Base-by-base conservation (phyloP, 345 rosid genomes). In the Rhodamnia argentea region DNA sequence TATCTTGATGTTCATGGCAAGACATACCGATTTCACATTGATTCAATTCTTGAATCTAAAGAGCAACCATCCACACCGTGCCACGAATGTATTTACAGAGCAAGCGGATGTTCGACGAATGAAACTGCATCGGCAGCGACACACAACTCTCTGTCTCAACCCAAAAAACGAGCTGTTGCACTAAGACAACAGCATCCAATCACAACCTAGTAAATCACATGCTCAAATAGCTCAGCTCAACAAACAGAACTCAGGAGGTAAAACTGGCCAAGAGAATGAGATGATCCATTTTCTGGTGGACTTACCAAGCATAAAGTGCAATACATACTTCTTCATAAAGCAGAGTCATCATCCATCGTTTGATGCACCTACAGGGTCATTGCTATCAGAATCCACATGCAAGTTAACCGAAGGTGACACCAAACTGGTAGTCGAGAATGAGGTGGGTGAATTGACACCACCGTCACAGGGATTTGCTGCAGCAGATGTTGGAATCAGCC, bases 401-500 rank as follows among this genome's bases (percentile, higher is more conserved):
- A 37, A 52, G 54, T 84, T 27, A 84, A 32, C 86, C 7, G 0
- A 50, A 51, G 64, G 53, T 10, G 47, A 83, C 57, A 62, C 53
- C 1, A 0, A 59, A 84, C 9, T 55, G 44, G 56, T 26, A 3
- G 83, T 84, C 20, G 84, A 50, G 51, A 89, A 52, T 76, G 92
- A 86, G 60, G 82, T 62, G 32, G 85, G 76, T 82, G 92, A 86
- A 26, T 76, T 24, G 75, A 52, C 64, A 29, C 82, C 89, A 32
- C 26, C 24, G 42, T 82, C 44, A 75, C 76, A 3, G 23, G 87
- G 18, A 62, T 84, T 85, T 51, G 82, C 85, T 22, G 85, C 50
- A 54, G 83, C 52, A 44, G 94, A 84, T 83, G 88, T 90, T 15
- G 91, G 84, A 85, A 93, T 88, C 8, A 89, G 86, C 84, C 93